Conservation (phyloP, 768 basidiomycete genomes). For the Termitomyces sp. region DNA sequence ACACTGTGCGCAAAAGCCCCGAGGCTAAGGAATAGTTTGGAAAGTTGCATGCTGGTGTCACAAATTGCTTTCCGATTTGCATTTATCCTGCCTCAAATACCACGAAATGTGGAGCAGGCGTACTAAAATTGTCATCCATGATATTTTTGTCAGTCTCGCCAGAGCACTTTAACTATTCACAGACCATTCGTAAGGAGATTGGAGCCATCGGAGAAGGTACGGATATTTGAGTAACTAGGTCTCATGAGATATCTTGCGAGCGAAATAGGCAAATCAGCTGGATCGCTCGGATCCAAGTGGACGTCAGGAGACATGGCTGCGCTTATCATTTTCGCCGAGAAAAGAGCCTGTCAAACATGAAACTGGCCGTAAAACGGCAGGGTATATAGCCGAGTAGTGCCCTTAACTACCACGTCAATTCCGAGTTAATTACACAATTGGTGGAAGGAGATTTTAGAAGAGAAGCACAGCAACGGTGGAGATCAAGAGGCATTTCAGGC, state of each 20-base stretch:
- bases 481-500: too few relatives aligned
- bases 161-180: not conserved
- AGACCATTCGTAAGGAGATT: not conserved
- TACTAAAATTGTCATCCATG: not conserved
- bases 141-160: not conserved
- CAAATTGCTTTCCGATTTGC: not conserved
- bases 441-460: too few relatives aligned
- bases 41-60: slow-evolving; percentile 4
- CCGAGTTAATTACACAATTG: too few relatives aligned
- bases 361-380: not conserved
- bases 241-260: not conserved
- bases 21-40: slow-evolving; percentile 4
- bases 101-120: not conserved
- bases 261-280: not conserved
- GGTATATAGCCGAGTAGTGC: not conserved
- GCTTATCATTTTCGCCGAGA: slow-evolving; percentile 3
- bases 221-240: not conserved
- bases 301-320: not conserved
- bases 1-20: slow-evolving; percentile 5
- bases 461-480: too few relatives aligned
- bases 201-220: slow-evolving; percentile 3
- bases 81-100: not conserved
- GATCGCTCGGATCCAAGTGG: slow-evolving; percentile 2
- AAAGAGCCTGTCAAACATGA: not conserved
- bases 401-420: too few relatives aligned